Percentiles rank a stretch among this genome's conserved stretches.
These are phyloP conservation scores for Arctostaphylos glauca DNA, from an alignment of 148 eudicot species.

Conservation along the genomic window DNA sequence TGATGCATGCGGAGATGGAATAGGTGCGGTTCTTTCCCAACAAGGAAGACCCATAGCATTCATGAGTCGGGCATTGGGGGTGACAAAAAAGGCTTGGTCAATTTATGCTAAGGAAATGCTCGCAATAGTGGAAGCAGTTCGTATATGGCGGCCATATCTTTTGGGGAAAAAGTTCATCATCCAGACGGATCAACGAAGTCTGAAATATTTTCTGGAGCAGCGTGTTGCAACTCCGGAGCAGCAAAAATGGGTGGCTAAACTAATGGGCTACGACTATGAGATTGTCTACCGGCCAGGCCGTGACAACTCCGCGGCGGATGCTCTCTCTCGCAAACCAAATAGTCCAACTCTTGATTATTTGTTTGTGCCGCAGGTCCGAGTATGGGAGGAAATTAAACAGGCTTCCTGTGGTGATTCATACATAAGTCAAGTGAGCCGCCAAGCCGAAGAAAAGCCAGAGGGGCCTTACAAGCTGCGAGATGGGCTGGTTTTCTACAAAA, in stretches of 20 bases:
- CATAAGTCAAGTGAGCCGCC: too few species aligned
- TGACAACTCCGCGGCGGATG: not conserved
- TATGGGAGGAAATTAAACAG: not conserved
- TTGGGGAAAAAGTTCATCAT: not conserved
- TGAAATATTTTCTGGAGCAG: not conserved
- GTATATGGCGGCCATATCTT: not conserved
- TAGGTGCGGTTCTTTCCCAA: not conserved
- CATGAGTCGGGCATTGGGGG: not conserved
- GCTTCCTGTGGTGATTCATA: too few species aligned
- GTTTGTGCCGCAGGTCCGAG: not conserved
- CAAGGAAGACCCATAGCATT: not conserved
- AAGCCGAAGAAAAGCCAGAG: too few species aligned
- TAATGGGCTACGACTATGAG: not conserved
- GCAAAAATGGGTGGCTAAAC: not conserved
- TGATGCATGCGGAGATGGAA: not conserved
- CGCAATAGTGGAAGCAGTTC: not conserved
- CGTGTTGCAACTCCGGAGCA: not conserved
- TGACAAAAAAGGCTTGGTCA: not conserved
- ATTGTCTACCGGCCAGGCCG: not conserved
- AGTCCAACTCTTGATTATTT: not conserved
- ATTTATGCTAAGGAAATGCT: slow-evolving; percentile 6
- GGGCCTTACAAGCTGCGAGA: too few species aligned
- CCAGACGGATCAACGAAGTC: not conserved
- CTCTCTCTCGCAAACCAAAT: not conserved
- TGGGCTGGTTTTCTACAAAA: not conserved